phyloP scores from a whole-genome alignment of 2,329 filamentous ascomycete species.

The Aspergillus sp. region DNA sequence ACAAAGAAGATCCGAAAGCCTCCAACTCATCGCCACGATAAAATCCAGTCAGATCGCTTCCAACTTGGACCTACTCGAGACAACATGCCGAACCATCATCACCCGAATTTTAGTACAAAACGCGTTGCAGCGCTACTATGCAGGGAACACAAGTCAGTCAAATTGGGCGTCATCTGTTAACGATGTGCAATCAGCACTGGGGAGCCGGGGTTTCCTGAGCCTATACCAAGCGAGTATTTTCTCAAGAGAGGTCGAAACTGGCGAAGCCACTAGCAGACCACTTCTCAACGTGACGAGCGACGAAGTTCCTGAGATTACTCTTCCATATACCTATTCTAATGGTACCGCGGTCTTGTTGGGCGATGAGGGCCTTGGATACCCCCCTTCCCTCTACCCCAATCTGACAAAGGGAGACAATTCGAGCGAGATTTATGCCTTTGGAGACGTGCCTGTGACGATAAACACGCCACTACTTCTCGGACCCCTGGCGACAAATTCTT shows the following conservation, averaged over 20 bases:
- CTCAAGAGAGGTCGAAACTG: slow-evolving; percentile 67
- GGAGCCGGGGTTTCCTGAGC: slow-evolving; percentile 58
- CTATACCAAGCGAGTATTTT: slow-evolving; percentile 74
- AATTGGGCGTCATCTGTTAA: slow-evolving; percentile 65
- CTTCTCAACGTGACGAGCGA: slow-evolving; percentile 68
- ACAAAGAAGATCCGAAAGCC: slow-evolving; percentile 56
- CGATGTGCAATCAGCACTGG: slow-evolving; percentile 75
- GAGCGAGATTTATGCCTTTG: slow-evolving; percentile 38
- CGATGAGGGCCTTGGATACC: slow-evolving; percentile 68
- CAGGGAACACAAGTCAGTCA: slow-evolving; percentile 54
- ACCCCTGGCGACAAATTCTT: slow-evolving; percentile 72
- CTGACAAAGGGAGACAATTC: slow-evolving; percentile 63
- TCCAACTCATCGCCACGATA: slow-evolving; percentile 80
- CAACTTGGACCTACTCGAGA: slow-evolving; percentile 78
- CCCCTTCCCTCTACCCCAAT: slow-evolving; percentile 75
- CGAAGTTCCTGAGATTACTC: slow-evolving; percentile 44
- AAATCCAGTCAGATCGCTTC: slow-evolving; percentile 82
- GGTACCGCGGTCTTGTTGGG: slow-evolving; percentile 66
- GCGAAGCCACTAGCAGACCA: slow-evolving; percentile 44
- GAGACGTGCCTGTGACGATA: slow-evolving; percentile 47
- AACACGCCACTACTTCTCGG: slow-evolving; percentile 72
- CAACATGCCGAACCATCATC: slow-evolving; percentile 71
- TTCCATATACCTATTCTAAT: slow-evolving; percentile 66
- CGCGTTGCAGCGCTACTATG: slow-evolving; percentile 56
- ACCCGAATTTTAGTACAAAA: slow-evolving; percentile 63